Conservation (phyloP, 2,329 filamentous ascomycete genomes). For the Capronia coronata region DNA sequence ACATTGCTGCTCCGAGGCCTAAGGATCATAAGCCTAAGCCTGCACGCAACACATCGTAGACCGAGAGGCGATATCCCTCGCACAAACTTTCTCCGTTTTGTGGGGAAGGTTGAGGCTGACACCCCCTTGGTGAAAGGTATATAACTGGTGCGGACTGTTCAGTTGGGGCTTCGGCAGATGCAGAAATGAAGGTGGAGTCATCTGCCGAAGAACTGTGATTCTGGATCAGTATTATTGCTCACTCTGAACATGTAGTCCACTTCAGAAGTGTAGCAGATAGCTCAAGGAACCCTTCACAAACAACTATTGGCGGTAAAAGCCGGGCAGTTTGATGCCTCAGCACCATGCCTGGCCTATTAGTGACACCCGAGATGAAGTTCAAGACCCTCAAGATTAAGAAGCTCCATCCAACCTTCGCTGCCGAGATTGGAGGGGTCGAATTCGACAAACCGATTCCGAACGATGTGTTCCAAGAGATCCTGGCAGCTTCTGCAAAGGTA, state of each 20-base stretch:
- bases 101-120: conserved; percentile 15
- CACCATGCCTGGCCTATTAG: conserved; percentile 15
- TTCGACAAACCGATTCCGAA: conserved; percentile 33
- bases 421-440: conserved; percentile 36
- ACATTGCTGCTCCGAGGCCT: no score
- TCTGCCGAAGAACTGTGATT: conserved; percentile 5
- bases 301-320: no score
- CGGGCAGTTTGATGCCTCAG: not conserved
- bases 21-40: no score
- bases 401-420: conserved; percentile 36
- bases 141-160: not conserved
- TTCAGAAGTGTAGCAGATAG: no score
- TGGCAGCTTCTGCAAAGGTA: conserved; percentile 34
- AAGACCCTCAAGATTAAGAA: conserved; percentile 31
- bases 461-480: conserved; percentile 34
- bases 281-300: no score
- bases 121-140: not conserved
- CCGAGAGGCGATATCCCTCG: conserved; percentile 2
- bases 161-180: conserved; percentile 25
- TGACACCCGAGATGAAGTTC: conserved; percentile 17
- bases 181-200: not conserved
- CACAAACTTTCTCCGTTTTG: conserved; percentile 6
- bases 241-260: no score
- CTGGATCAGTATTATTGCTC: not conserved
- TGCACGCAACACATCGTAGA: no score